A percentile compares a stretch with the other conserved stretches of the same genome.
These are phyloP conservation scores for Beauveria caledonica DNA, from an alignment of 2,329 filamentous ascomycete species.

Conservation along the genomic window DNA sequence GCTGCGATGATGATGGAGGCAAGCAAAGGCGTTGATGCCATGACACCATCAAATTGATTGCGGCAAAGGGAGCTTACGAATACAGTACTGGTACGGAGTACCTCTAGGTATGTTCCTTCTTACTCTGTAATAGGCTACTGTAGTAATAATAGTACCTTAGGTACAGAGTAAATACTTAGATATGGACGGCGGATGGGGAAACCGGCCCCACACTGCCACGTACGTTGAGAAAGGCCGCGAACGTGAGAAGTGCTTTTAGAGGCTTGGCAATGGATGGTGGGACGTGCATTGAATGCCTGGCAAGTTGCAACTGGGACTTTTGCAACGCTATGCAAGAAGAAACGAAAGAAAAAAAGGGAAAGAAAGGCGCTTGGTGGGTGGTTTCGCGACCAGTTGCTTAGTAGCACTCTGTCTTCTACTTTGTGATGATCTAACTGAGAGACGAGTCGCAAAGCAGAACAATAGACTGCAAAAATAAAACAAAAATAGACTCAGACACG, in stretches of 20 bases:
- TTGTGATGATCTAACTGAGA: too few relatives aligned
- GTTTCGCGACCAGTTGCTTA: too few relatives aligned
- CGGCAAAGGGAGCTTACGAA: not conserved
- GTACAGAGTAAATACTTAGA: too few relatives aligned
- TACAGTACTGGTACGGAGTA: not conserved
- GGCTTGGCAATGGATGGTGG: conserved; percentile 1
- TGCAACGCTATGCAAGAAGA: not conserved
- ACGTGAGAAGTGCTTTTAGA: not conserved
- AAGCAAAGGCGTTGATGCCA: not conserved
- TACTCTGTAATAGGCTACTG: too few relatives aligned
- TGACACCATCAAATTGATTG: too few relatives aligned
- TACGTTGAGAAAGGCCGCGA: not conserved
- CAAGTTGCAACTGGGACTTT: not conserved
- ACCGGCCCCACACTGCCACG: conserved; percentile 1
- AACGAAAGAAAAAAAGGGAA: too few relatives aligned
- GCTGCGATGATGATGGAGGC: not conserved
- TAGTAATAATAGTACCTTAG: too few relatives aligned
- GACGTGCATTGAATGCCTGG: not conserved
- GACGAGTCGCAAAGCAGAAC: not conserved
- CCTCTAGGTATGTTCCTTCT: too few relatives aligned
- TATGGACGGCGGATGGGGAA: not conserved
- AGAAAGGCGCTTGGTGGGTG: too few relatives aligned
- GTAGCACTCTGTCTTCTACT: too few relatives aligned
- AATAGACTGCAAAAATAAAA: not conserved
- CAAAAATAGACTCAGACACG: not conserved